Base-by-base conservation (phyloP, 2,329 filamentous ascomycete genomes). In the Rhexocercosporidium sp. region DNA sequence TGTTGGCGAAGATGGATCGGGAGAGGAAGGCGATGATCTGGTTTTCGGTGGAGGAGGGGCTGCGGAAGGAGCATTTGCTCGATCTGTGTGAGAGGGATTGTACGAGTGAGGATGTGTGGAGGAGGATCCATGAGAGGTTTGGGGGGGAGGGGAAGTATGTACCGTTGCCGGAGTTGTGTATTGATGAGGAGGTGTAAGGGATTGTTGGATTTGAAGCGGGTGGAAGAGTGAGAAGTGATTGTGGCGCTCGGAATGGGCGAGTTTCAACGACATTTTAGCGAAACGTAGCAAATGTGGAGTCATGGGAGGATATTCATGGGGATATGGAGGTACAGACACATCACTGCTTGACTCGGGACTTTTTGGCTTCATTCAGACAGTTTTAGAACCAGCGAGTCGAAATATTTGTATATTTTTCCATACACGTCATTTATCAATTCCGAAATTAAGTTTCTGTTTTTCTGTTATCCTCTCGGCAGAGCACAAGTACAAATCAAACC, bases 401-500 rank as follows among this genome's bases (percentile, higher is more conserved):
- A 5, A 4, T 29, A 51, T 16, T 5, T 51, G 47, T 51, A 51
- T 25, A 51, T 51, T 51, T 51, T 51, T 1, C 12, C 9, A 37
- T 37, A n/a, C 34, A 37, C 34, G 34, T 37, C 12, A 11, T 4
- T 37, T 9, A 37, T 37, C 8, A 11, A 2, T 11, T 37, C 9
- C 12, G 34, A 37, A 37, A 11, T 37, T 37, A 11, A 11, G 34
- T 11, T 37, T 27, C n/a, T 27, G 2, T 53, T 31, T 31, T 9
- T 7, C 11, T 53, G 16, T 11, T 31, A 9, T 53, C 25, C n/a
- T 8, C 12, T 25, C 11, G 11, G 16, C 49, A n/a, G 18, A 27
- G 16, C 49, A n/a, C 8, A 27, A 31, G 14, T 7, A 18, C 29
- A 14, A 44, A 12, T 74, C 47, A 77, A 44, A 75, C 75, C 64